A percentile compares a stretch with the other conserved stretches of the same genome.
Conservation (phyloP, 768 basidiomycete species). For the Kwoniella newhampshirensis region DNA sequence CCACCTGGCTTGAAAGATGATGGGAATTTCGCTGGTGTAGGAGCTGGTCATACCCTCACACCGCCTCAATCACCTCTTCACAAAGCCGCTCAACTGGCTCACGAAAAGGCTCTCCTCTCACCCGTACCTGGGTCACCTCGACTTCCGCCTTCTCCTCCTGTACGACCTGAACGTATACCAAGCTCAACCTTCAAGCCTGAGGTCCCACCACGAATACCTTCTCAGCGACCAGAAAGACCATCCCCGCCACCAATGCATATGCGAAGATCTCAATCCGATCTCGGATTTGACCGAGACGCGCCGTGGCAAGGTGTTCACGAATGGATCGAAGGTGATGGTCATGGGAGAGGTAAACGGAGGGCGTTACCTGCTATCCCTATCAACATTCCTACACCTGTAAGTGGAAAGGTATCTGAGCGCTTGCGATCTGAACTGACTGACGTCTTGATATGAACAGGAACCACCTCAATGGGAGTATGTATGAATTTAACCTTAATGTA, state of each 20-base stretch:
- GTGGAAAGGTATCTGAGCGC: too few relatives aligned
- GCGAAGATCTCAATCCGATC: constrained; percentile 10
- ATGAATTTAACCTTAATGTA: background rate
- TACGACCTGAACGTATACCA: constrained; percentile 20
- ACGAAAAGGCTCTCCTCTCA: constrained; percentile 19
- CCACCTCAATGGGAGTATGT: constrained; percentile 49
- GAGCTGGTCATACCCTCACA: constrained; percentile 44
- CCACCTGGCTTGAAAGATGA: constrained; percentile 2
- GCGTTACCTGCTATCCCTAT: constrained; percentile 30
- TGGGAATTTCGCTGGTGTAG: constrained; percentile 36
- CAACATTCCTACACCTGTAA: constrained; percentile 28
- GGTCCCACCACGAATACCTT: constrained; percentile 6
- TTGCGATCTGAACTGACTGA: too few relatives aligned
- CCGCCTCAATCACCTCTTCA: constrained; percentile 40
- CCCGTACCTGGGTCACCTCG: constrained; percentile 16
- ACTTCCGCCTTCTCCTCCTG: constrained; percentile 23
- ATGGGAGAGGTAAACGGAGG: constrained; percentile 22
- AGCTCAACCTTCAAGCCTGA: constrained; percentile 21
- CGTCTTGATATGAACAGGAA: constrained; percentile 19
- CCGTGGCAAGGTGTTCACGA: constrained; percentile 11
- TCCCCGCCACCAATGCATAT: constrained; percentile 8
- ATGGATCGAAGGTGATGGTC: constrained; percentile 8
- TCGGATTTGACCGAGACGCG: constrained; percentile 7
- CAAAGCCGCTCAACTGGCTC: constrained; percentile 12
- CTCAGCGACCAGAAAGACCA: background rate